Conservation (phyloP, 2,329 filamentous ascomycete genomes). For the Septoria petroselini region DNA sequence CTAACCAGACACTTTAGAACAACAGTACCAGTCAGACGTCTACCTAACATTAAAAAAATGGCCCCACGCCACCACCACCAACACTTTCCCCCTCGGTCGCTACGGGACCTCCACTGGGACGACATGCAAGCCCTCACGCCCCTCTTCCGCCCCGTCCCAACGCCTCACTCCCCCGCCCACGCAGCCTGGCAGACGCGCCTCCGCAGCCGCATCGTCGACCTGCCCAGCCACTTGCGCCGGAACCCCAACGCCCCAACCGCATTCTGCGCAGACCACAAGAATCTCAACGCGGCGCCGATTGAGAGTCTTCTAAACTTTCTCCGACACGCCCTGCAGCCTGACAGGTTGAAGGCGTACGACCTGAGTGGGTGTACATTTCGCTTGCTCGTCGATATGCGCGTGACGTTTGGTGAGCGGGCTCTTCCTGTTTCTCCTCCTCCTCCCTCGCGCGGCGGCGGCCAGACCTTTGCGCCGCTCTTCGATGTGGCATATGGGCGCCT, state of each 20-base stretch:
- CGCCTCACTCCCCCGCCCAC: background rate
- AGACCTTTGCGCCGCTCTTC: slow-evolving; percentile 8
- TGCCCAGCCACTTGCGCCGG: slow-evolving; percentile 27
- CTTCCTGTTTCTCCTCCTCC: too few relatives aligned
- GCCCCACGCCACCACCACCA: slow-evolving; percentile 12
- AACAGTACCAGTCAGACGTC: slow-evolving; percentile 3
- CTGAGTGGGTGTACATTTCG: slow-evolving; percentile 13
- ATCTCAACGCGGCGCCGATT: slow-evolving; percentile 25
- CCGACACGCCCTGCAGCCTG: slow-evolving; percentile 18
- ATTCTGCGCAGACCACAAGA: slow-evolving; percentile 27
- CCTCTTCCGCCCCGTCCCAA: slow-evolving; percentile 18
- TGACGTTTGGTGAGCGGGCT: slow-evolving; percentile 19
- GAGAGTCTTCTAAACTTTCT: slow-evolving; percentile 20
- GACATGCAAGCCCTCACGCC: slow-evolving; percentile 25
- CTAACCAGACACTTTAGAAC: background rate
- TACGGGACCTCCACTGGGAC: slow-evolving; percentile 24
- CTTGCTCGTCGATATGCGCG: slow-evolving; percentile 19
- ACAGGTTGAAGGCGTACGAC: slow-evolving; percentile 1
- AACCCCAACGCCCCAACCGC: slow-evolving; percentile 19
- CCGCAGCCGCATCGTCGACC: slow-evolving; percentile 20
- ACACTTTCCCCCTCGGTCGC: slow-evolving; percentile 20
- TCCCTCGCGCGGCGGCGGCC: too few relatives aligned
- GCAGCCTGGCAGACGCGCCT: slow-evolving; percentile 15
- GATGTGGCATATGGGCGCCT: background rate
- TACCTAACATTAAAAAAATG: background rate